phyloP scores from a whole-genome alignment of 805 yeast genomes.

The Priceomyces haplophilus region DNA sequence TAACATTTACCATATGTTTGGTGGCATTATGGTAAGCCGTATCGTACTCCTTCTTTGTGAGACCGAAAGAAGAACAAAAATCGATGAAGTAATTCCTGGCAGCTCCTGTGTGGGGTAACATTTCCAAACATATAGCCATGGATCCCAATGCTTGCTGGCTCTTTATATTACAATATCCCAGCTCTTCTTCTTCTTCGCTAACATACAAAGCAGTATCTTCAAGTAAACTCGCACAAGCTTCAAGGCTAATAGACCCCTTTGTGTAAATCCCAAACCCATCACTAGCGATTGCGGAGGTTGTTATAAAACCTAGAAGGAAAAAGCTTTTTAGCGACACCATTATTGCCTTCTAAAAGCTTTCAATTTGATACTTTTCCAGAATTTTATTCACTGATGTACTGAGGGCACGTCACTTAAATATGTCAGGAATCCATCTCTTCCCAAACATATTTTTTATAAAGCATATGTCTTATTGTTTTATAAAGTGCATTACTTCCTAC shows the following conservation, averaged over 20 bases:
- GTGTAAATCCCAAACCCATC: conserved; percentile 19
- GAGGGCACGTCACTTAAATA: not conserved
- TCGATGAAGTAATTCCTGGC: conserved; percentile 24
- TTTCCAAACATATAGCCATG: conserved; percentile 32
- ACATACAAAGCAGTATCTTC: conserved; percentile 25
- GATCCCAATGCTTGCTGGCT: conserved; percentile 40
- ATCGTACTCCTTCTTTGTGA: conserved; percentile 31
- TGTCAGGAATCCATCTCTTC: too few species aligned
- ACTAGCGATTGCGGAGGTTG: conserved; percentile 13
- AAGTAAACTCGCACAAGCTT: conserved; percentile 24
- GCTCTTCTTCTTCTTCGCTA: conserved; percentile 19
- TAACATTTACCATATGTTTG: conserved; percentile 2
- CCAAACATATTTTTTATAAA: too few species aligned
- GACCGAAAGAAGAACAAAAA: conserved; percentile 19
- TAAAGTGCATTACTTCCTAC: too few species aligned
- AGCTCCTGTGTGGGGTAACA: conserved; percentile 18
- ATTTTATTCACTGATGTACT: not conserved
- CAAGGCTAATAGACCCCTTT: conserved; percentile 22
- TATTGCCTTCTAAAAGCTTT: not conserved
- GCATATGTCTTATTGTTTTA: too few species aligned
- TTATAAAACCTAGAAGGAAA: not conserved
- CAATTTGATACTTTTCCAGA: too few species aligned
- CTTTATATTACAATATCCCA: conserved; percentile 33
- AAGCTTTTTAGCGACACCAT: conserved; percentile 3
- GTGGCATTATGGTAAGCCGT: conserved; percentile 28